Percentiles rank a stretch among this genome's conserved stretches.
These are phyloP conservation scores for Rhynchospora tenuis DNA, from an alignment of 176 grass and related monocot species.

Conservation along the genomic window DNA sequence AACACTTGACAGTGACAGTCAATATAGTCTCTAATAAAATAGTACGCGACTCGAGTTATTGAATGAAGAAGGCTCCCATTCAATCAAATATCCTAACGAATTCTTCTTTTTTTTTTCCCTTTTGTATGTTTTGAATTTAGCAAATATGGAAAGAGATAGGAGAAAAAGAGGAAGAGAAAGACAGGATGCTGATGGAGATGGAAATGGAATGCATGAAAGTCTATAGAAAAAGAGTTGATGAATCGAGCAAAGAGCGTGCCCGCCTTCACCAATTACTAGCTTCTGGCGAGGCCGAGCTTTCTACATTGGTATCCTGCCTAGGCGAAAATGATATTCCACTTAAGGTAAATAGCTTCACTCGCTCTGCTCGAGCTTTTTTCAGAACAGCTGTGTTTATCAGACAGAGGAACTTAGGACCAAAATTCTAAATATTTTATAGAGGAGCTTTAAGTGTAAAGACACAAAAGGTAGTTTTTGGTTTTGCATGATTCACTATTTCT, in stretches of 20 bases:
- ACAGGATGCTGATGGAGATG: slow-evolving; percentile 79
- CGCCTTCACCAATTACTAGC: slow-evolving; percentile 72
- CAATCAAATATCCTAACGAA: neutral
- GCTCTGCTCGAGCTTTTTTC: neutral
- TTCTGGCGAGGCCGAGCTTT: slow-evolving; percentile 79
- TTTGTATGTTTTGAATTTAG: slow-evolving; percentile 30
- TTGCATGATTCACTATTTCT: too few species aligned
- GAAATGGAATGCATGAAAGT: slow-evolving; percentile 91
- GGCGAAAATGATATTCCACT: slow-evolving; percentile 55
- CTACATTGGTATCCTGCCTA: slow-evolving; percentile 57
- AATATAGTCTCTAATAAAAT: too few species aligned
- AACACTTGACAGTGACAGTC: too few species aligned
- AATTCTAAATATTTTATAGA: neutral
- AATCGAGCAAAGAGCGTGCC: slow-evolving; percentile 50
- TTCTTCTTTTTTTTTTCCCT: neutral
- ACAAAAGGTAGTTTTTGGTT: neutral
- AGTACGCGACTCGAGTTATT: neutral
- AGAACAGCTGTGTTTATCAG: neutral
- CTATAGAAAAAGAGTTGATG: slow-evolving; percentile 67
- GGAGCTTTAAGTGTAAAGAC: neutral
- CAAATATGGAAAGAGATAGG: slow-evolving; percentile 94
- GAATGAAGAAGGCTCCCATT: neutral
- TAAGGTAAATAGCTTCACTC: slow-evolving; percentile 38
- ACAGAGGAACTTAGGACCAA: neutral
- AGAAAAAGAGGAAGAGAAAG: slow-evolving; percentile 82